These are phyloP conservation scores for Neospermospora avenae DNA, from an alignment of 2,329 filamentous ascomycete species.

Conservation along the genomic window DNA sequence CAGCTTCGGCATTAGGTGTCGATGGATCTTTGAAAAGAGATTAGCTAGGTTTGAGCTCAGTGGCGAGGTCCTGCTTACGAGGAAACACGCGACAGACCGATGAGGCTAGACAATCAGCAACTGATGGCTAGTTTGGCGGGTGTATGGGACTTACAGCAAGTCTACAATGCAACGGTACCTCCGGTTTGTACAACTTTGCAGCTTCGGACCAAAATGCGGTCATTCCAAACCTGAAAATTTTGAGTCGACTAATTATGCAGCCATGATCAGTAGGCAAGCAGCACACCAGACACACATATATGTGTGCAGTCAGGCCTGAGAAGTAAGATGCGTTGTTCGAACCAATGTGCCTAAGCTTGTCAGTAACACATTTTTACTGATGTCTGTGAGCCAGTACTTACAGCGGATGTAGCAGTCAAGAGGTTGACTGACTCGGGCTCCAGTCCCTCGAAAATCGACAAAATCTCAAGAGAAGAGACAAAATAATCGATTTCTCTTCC, in stretches of 20 bases:
- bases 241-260: not conserved
- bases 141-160: slow-evolving; percentile 25
- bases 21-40: slow-evolving; percentile 30
- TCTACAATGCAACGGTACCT: slow-evolving; percentile 48
- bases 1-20: slow-evolving; percentile 37
- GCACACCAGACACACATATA: not conserved
- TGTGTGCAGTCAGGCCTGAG: not conserved
- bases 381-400: not conserved
- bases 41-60: not conserved
- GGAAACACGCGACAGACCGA: slow-evolving; percentile 18
- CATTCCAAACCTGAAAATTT: slow-evolving; percentile 39
- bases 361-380: not conserved
- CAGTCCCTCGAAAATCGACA: slow-evolving; percentile 23
- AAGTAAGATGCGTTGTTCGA: not conserved
- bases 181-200: slow-evolving; percentile 44
- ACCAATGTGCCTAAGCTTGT: slow-evolving; percentile 44
- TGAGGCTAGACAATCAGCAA: slow-evolving; percentile 16
- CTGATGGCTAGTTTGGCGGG: not conserved
- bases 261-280: too few relatives aligned
- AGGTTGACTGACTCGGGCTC: slow-evolving; percentile 28
- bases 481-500: slow-evolving; percentile 25
- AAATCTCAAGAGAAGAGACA: slow-evolving; percentile 27
- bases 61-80: slow-evolving; percentile 12
- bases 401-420: slow-evolving; percentile 27
- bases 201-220: slow-evolving; percentile 43